Evolutionary conservation across 148 eudicot species (phyloP), one percentile per base, ranked within the genome.

Genomic region (Nyssa sinensis): DNA sequence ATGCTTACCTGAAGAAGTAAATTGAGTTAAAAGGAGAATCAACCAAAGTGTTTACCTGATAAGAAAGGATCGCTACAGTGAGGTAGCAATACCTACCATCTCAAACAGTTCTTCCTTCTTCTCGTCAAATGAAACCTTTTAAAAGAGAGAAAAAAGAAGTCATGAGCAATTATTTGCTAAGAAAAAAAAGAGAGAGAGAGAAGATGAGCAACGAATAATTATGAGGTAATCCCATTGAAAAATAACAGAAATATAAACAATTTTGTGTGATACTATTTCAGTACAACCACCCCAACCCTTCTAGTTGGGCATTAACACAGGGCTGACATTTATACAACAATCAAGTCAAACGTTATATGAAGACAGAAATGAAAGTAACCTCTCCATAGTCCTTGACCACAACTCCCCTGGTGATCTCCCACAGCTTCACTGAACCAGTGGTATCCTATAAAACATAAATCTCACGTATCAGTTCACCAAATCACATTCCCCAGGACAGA

Each of bases 361-460:
- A 8, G 11, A 34, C 28, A 11, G 24, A 6, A 39, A 74, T 47
- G 33, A 67, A 33, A 61, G 4, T 25, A 69, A 95, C 99, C 97
- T 90, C 80, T 81, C 97, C 97, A 77, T 85, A 92, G 79, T 92
- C 93, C 76, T 90, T 80, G 59, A 88, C 63, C 51, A 95, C 94
- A 71, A 85, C 64, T 16, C 99, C 97, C 74, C 83, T 86, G 27
- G 99, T 95, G 67, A 95, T 90, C 80, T 95, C 99, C 99, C 99
- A 95, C 71, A 95, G 84, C 84, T 95, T 95, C 77, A 95, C 99
- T 53, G 85, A 85, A 77, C 97, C 99, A 78, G 91, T 79, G 70
- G 92, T 86, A 76, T 95, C 99, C 99, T 95, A 74, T 17, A 75
- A 83, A 62, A 39, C 55, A 63, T 35, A 79, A 62, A 51, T 7